Base-by-base conservation (phyloP, 257 asterid genomes). In the Datura wrightii region DNA sequence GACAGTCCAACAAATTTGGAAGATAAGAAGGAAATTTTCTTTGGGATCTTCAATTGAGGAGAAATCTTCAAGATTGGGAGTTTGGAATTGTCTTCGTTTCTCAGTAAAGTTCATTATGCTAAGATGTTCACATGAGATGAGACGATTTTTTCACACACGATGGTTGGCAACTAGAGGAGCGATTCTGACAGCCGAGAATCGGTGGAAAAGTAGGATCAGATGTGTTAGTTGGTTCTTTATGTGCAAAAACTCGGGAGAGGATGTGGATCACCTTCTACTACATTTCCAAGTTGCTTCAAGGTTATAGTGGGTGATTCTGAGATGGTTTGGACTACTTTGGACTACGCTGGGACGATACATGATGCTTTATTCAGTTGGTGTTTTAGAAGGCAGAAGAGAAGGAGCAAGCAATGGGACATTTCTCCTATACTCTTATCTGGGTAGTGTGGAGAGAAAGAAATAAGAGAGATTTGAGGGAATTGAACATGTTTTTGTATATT, bases 381-480 rank as follows among this genome's bases (percentile, higher is more conserved):
- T 55, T 14, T 55, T 55, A 55, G 15, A 54, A 55, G 60, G 60
- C 60, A 55, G 60, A 55, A 55, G 60, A 55, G 60, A 55, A 55
- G 19, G 65, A 18, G 18, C 34, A 58, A 31, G n/a, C 31, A 10
- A 58, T 58, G 65, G n/a, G 65, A 7, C 34, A 58, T 58, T 31
- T 8, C 65, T 58, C 34, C 65, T 58, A 58, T n/a, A n/a, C 65
- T 58, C 65, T n/a, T 58, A 58, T 58, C 65, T 58, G n/a, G 34
- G 65, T 18, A 58, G 63, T 58, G 65, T 58, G 65, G 65, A 58
- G 65, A 58, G 65, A 24, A 24, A 58, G 65, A 58, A 58, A 58
- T 58, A 18, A 58, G 65, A 6, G 65, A 18, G 34, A 18, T 58
- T 58, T 58, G 46, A 42, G 46, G 46, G 46, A 42, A 42, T 42